These are phyloP conservation scores for Claviceps arundinis DNA, from an alignment of 2,329 filamentous ascomycete genomes.

Conservation along the genomic window DNA sequence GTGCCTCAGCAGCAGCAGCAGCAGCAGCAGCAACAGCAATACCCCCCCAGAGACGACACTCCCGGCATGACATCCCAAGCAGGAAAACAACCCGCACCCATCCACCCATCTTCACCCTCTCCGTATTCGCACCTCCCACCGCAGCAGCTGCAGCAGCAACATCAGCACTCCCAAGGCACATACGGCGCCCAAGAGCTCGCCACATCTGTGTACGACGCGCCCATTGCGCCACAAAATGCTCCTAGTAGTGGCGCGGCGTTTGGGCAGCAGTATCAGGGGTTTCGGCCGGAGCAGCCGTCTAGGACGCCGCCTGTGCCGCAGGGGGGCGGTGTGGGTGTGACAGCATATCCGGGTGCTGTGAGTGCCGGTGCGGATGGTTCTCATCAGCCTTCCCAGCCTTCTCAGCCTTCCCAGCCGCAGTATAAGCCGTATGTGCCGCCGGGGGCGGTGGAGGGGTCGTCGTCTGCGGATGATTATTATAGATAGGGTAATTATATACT, in stretches of 20 bases:
- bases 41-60: constrained; percentile 38
- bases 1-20: constrained; percentile 16
- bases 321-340: neutral
- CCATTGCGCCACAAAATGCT: constrained; percentile 42
- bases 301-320: neutral
- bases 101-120: constrained; percentile 37
- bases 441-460: constrained; percentile 33
- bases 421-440: constrained; percentile 49
- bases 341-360: neutral
- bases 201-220: constrained; percentile 65
- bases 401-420: constrained; percentile 23
- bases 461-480: constrained; percentile 44
- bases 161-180: constrained; percentile 46
- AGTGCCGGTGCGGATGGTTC: neutral
- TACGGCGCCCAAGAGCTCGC: constrained; percentile 67
- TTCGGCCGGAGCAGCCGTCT: neutral
- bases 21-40: constrained; percentile 16
- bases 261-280: constrained; percentile 26
- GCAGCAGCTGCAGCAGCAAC: constrained; percentile 17
- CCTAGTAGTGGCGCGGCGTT: constrained; percentile 13
- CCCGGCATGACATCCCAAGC: constrained; percentile 25
- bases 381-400: constrained; percentile 10
- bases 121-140: constrained; percentile 26
- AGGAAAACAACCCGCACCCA: constrained; percentile 7
- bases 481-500: constrained; percentile 19